Conservation (phyloP, 768 basidiomycete species). For the Pleurotus pulmonarius region DNA sequence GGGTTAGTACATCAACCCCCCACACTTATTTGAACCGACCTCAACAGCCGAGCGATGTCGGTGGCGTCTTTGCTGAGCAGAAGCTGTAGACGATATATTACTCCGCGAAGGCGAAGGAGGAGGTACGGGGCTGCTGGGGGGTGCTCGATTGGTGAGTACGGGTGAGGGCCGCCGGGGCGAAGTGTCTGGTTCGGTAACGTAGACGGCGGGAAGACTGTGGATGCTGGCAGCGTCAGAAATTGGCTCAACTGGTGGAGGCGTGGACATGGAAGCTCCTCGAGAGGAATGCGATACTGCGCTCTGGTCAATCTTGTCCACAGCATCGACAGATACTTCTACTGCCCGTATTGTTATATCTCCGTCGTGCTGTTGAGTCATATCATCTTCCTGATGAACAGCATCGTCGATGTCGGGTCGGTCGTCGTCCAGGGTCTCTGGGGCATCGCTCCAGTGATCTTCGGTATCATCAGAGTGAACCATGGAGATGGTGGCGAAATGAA, state of each 20-base stretch:
- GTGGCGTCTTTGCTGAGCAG: slow-evolving; percentile 32
- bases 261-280: slow-evolving; percentile 34
- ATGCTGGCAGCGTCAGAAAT: slow-evolving; percentile 50
- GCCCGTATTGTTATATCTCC: slow-evolving; percentile 17
- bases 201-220: slow-evolving; percentile 56
- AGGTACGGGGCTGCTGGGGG: slow-evolving; percentile 12
- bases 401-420: slow-evolving; percentile 18
- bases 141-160: neutral
- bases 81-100: slow-evolving; percentile 14
- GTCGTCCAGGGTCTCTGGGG: slow-evolving; percentile 32
- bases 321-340: slow-evolving; percentile 23
- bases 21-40: slow-evolving; percentile 34
- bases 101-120: slow-evolving; percentile 30
- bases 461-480: slow-evolving; percentile 23
- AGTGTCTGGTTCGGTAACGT: slow-evolving; percentile 37
- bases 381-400: slow-evolving; percentile 19
- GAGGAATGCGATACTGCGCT: slow-evolving; percentile 26
- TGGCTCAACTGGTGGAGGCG: slow-evolving; percentile 25
- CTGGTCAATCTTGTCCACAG: slow-evolving; percentile 18
- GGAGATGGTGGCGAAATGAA: slow-evolving; percentile 2
- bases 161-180: slow-evolving; percentile 8
- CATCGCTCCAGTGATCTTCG: slow-evolving; percentile 34
- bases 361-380: slow-evolving; percentile 16
- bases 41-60: slow-evolving; percentile 56
- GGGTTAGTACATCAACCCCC: slow-evolving; percentile 3